These are phyloP conservation scores for Solanum microdontum DNA, from an alignment of 257 asterid genomes.

Conservation along the genomic window DNA sequence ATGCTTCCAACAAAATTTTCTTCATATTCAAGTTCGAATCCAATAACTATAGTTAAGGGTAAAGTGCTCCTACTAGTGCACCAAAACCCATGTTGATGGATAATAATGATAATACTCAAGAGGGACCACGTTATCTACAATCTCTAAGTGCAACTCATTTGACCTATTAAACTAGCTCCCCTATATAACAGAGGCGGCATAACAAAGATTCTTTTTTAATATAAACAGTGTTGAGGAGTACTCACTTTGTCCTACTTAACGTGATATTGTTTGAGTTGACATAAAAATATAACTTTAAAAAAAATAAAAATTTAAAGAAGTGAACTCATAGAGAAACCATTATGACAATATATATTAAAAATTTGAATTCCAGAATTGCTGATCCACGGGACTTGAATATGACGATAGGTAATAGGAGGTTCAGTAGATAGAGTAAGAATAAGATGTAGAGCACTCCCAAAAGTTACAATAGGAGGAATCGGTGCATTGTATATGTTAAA, in stretches of 20 bases:
- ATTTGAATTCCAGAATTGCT: not conserved
- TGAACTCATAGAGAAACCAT: not conserved
- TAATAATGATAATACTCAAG: not conserved
- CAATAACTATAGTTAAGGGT: fast-evolving
- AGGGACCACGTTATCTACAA: not conserved
- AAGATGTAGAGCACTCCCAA: too few species aligned
- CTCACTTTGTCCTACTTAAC: too few species aligned
- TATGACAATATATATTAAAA: not conserved
- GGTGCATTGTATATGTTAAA: not conserved
- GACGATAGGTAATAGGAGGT: too few species aligned
- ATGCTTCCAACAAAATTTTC: too few species aligned
- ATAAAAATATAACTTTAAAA: too few species aligned
- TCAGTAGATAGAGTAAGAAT: too few species aligned
- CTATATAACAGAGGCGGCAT: not conserved
- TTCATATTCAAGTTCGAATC: too few species aligned
- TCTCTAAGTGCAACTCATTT: not conserved
- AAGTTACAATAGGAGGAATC: not conserved
- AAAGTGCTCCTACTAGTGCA: too few species aligned
- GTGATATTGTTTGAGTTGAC: too few species aligned
- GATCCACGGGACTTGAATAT: not conserved
- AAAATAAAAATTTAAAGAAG: not conserved
- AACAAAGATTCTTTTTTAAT: not conserved
- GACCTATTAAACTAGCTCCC: not conserved
- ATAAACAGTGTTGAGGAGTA: not conserved
- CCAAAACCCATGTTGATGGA: too few species aligned